A percentile compares a stretch with the other conserved stretches of the same genome.
phyloP scores from a whole-genome alignment of 2,329 filamentous ascomycete species.

The Fusarium sororula region DNA sequence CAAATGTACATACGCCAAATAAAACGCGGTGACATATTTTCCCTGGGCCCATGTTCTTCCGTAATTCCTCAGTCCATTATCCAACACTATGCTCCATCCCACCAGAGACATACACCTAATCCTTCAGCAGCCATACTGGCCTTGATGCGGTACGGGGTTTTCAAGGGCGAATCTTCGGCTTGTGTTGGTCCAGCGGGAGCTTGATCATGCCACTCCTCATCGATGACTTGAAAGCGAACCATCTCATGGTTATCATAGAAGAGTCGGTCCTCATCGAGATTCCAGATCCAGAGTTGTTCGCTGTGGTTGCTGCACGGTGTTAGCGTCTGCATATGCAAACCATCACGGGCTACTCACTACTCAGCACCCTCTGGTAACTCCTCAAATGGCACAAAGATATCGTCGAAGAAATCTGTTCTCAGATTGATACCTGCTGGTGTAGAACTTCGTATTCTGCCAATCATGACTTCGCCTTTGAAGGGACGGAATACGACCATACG shows the following conservation, averaged over 20 bases:
- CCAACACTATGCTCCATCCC: slow-evolving; percentile 55
- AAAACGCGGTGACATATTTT: slow-evolving; percentile 36
- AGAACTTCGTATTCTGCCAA: slow-evolving; percentile 82
- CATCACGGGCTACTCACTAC: slow-evolving; percentile 63
- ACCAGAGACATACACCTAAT: slow-evolving; percentile 71
- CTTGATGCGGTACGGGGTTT: slow-evolving; percentile 76
- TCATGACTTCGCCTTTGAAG: slow-evolving; percentile 92
- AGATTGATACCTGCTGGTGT: slow-evolving; percentile 79
- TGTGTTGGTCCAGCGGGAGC: slow-evolving; percentile 74
- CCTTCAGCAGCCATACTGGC: slow-evolving; percentile 72
- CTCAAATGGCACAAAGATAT: slow-evolving; percentile 81
- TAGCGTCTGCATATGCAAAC: not conserved
- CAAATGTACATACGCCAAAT: slow-evolving; percentile 40
- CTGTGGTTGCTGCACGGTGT: slow-evolving; percentile 66
- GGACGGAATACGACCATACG: slow-evolving; percentile 93
- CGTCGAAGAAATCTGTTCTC: slow-evolving; percentile 91
- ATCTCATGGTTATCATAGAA: slow-evolving; percentile 92
- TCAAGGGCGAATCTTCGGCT: slow-evolving; percentile 67
- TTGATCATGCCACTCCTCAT: slow-evolving; percentile 92
- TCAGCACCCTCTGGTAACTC: slow-evolving; percentile 79
- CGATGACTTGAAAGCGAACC: slow-evolving; percentile 85
- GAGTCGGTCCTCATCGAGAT: slow-evolving; percentile 75
- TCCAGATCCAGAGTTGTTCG: slow-evolving; percentile 88
- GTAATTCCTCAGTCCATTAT: slow-evolving; percentile 18
- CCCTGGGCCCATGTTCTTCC: not conserved